Conservation (phyloP, 192 early-diverging fungal species). For the Cladochytrium replicatum region DNA sequence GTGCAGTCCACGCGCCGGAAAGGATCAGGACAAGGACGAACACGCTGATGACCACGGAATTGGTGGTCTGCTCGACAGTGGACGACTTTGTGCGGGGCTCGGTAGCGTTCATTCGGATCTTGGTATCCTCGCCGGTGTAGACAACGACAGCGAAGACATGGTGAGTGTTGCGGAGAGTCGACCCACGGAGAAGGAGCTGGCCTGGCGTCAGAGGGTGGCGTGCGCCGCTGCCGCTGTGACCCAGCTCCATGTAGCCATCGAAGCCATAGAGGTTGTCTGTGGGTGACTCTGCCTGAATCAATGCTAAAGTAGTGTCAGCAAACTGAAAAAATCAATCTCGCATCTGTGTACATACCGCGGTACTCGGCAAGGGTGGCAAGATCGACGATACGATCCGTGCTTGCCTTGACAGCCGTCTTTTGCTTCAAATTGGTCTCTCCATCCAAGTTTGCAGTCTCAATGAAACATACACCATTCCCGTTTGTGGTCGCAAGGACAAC, state of each 20-base stretch:
- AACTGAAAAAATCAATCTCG: constrained; percentile 20
- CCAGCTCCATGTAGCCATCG: constrained; percentile 60
- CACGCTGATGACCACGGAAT: constrained; percentile 28
- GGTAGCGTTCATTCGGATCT: constrained; percentile 39
- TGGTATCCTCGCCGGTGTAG: constrained; percentile 46
- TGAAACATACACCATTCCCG: constrained; percentile 67
- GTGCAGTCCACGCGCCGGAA: constrained; percentile 9
- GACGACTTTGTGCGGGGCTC: constrained; percentile 23
- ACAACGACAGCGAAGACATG: constrained; percentile 65
- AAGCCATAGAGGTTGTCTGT: constrained; percentile 70
- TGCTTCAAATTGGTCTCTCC: constrained; percentile 88
- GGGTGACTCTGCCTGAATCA: constrained; percentile 58
- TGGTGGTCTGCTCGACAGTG: constrained; percentile 25
- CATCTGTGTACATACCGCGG: constrained; percentile 31
- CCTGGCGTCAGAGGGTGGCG: constrained; percentile 62
- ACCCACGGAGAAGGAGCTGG: constrained; percentile 76
- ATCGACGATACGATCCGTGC: constrained; percentile 34
- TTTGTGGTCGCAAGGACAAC: constrained; percentile 60
- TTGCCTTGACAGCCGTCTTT: constrained; percentile 56
- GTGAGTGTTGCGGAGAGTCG: constrained; percentile 71
- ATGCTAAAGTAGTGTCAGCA: constrained; percentile 11
- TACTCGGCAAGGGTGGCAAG: constrained; percentile 39
- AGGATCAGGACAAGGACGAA: constrained; percentile 22
- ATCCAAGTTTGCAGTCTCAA: constrained; percentile 79
- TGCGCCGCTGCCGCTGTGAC: not conserved